A percentile compares a stretch with the other conserved stretches of the same genome.
Conservation (phyloP, 2,329 filamentous ascomycete species). For the Penicillium sclerotigenum region DNA sequence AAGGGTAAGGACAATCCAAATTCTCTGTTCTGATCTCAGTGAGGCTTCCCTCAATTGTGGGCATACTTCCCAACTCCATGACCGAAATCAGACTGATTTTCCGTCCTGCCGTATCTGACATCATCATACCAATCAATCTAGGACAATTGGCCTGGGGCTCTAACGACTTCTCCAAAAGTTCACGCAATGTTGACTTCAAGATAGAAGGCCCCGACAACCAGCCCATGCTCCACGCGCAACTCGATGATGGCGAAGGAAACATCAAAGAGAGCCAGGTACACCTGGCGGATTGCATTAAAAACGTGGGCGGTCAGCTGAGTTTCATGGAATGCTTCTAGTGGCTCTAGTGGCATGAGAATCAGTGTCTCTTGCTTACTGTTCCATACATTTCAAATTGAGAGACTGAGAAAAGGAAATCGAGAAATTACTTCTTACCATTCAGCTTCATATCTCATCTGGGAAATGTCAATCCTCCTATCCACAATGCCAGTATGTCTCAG, state of each 20-base stretch:
- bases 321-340: constrained; percentile 24
- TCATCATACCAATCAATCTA: background rate
- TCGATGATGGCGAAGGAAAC: constrained; percentile 14
- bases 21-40: background rate
- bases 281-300: constrained; percentile 23
- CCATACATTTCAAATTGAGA: background rate
- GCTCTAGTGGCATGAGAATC: too few species aligned
- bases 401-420: background rate
- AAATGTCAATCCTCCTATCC: background rate
- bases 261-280: constrained; percentile 13
- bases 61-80: background rate
- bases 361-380: background rate
- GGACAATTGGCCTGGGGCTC: constrained; percentile 21
- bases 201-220: constrained; percentile 17
- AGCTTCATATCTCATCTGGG: background rate
- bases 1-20: constrained; percentile 14
- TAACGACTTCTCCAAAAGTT: constrained; percentile 11
- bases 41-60: background rate
- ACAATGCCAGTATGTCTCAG: background rate
- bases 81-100: background rate
- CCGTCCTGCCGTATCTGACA: background rate
- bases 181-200: constrained; percentile 12
- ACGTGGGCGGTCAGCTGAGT: constrained; percentile 17
- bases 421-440: background rate
- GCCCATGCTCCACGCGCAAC: constrained; percentile 16